Base-by-base conservation (phyloP, 768 basidiomycete species). In the Calocybe cyanea region DNA sequence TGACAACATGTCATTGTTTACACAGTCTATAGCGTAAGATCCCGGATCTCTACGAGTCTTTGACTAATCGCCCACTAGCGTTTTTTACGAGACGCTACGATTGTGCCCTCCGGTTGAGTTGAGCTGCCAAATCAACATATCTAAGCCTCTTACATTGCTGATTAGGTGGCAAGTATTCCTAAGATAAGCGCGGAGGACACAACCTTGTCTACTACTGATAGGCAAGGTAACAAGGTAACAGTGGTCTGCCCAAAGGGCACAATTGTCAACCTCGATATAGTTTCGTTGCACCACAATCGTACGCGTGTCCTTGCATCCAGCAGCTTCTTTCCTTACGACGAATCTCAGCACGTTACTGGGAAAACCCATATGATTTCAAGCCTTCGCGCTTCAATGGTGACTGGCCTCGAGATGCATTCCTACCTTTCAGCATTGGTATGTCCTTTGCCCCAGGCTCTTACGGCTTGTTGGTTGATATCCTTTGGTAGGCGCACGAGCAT, bases 201-300 rank as follows among this genome's bases (percentile, higher is more conserved):
- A 0, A 63, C 59, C n/a, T 53, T 72, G 23, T 54, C 59, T 2
- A 58, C 59, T 5, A 65, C 58, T 9, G 67, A 70, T 48, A 45
- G 49, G 3, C 53, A 63, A 9, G 77, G 75, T 18, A 67, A 71
- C 49, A 65, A 63, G 39, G 60, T 53, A 17, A 57, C 58, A 0
- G 57, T 79, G 6, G 64, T 66, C 9, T 58, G 78, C 34, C 76
- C 76, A 7, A 65, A 70, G 47, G 76, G 70, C 25, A 66, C 68
- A 6, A 39, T 50, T 8, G 45, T 79, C n/a, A 40, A 48, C 0
- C 54, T 79, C 11, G 57, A 68, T 50, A 59, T 65, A 2, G 54
- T 65, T 17, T 77, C 64, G 8, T 45, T 78, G 21, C 78, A 79
- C 50, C 70, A 77, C 47, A 79, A 79, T 53, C 75, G 77, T 78